Conservation (phyloP, 1,284 basidiomycete species). For the Blastosporella zonata region DNA sequence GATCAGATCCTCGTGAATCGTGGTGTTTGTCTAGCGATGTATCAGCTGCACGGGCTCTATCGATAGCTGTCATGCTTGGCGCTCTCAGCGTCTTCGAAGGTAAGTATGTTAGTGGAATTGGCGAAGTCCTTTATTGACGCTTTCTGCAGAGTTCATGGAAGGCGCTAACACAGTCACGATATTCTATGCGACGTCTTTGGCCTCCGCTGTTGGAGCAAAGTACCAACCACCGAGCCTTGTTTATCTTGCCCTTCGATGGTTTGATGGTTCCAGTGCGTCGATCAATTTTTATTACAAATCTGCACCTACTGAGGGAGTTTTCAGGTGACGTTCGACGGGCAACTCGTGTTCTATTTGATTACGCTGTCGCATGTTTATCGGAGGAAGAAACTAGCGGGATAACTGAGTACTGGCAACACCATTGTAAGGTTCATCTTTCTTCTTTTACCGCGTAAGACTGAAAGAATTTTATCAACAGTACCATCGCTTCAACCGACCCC, state of each 20-base stretch:
- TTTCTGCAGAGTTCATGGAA: constrained; percentile 55
- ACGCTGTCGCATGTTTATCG: constrained; percentile 61
- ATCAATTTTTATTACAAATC: not conserved
- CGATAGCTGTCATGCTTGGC: constrained; percentile 66
- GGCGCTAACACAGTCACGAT: constrained; percentile 68
- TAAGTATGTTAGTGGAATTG: constrained; percentile 24
- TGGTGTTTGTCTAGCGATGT: constrained; percentile 73
- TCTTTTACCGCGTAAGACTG: not conserved
- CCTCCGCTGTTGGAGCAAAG: constrained; percentile 49
- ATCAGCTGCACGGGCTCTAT: constrained; percentile 68
- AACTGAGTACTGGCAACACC: constrained; percentile 67
- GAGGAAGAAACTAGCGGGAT: constrained; percentile 63
- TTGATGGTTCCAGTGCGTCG: constrained; percentile 64
- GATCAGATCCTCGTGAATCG: constrained; percentile 34
- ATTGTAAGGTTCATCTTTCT: constrained; percentile 39
- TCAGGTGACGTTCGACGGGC: constrained; percentile 74
- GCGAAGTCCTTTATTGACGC: constrained; percentile 4
- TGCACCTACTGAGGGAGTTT: constrained; percentile 2
- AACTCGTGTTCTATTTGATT: constrained; percentile 73
- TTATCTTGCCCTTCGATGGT: constrained; percentile 72
- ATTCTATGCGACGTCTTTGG: constrained; percentile 74
- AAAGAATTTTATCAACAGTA: constrained; percentile 42
- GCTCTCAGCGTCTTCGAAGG: constrained; percentile 73
- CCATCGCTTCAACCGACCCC: constrained; percentile 61
- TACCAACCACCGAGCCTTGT: constrained; percentile 71